phyloP scores from a whole-genome alignment of 192 early-diverging fungal genomes.

The Gonapodya prolifera region DNA sequence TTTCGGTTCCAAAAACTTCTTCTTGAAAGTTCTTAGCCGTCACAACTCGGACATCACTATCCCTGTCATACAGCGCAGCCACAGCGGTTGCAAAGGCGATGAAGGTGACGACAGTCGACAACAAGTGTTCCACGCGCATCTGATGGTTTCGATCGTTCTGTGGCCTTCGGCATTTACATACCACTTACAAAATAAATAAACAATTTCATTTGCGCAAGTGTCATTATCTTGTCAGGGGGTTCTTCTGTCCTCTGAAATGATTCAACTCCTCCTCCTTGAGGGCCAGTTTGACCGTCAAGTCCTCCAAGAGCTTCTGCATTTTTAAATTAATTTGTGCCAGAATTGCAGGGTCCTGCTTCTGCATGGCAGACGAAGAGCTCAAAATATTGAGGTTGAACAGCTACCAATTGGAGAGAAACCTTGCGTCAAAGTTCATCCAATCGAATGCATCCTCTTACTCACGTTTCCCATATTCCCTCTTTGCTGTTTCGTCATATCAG shows the following conservation, averaged over 20 bases:
- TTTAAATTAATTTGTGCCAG: slow-evolving; percentile 40
- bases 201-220: not conserved
- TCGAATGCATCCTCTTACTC: not conserved
- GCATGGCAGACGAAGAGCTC: slow-evolving; percentile 29
- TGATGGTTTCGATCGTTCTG: too few species aligned
- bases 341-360: slow-evolving; percentile 32
- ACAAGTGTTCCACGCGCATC: too few species aligned
- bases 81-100: not conserved
- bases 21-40: not conserved
- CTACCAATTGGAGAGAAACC: too few species aligned
- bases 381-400: slow-evolving; percentile 30
- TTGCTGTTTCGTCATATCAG: slow-evolving; percentile 25
- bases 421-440: slow-evolving; percentile 6
- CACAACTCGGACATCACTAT: not conserved
- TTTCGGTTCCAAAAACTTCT: not conserved
- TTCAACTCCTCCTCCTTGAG: not conserved
- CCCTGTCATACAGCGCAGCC: not conserved
- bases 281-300: not conserved
- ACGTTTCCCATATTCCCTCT: slow-evolving; percentile 1
- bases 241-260: too few species aligned
- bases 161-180: too few species aligned
- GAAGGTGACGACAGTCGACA: not conserved
- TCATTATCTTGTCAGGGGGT: too few species aligned
- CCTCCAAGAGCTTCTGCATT: slow-evolving; percentile 46
- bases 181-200: too few species aligned